Evolutionary conservation across 495 filamentous ascomycete genomes (phyloP), one percentile per base, ranked within the genome.

Genomic region (Penicillium crystallinum): DNA sequence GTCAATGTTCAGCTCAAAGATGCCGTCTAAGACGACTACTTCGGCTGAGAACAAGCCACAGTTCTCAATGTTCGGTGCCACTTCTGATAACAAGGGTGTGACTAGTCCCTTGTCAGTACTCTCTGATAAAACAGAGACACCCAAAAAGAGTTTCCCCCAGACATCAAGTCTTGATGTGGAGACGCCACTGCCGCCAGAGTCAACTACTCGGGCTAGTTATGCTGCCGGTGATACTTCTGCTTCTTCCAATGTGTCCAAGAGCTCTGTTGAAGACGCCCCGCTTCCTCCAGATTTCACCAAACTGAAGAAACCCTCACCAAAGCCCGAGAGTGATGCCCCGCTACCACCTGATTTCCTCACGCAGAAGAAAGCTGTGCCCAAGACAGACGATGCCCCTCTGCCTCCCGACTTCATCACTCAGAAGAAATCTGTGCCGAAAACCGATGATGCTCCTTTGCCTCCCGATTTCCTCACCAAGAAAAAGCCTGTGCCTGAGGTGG

Each of bases 181-280:
- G 58, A 63, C 78, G 12, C 88, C 90, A 45, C 67, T 91, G 31
- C 89, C 89, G 27, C 88, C 88, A n/a, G 86, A 91, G 53, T 66
- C 86, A 37, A 88, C 85, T 18, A 90, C 82, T 72, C 86, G 84
- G 71, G 73, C 76, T 53, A 73, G 62, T 39, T 89, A 84, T 66
- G 74, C 75, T 29, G 68, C 83, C 46, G 81, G 84, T 23, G 85
- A 89, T 46, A 84, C 85, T 22, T 87, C 87, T 6, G 77, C 77
- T 49, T 88, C 86, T 15, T 87, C 87, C 4, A 79, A 77, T 43
- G 69, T 72, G 6, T 76, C 78, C 11, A 71, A 75, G 55, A 72
- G 64, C 40, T 76, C 73, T n/a, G 44, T 62, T 53, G 72, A 78
- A 41, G 76, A 81, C 43, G 69, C 66, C 15, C 65, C 73, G 0